Percentiles rank a stretch among this genome's conserved stretches.
Conservation (phyloP, 768 basidiomycete genomes). For the Leccinellum rugosiceps region DNA sequence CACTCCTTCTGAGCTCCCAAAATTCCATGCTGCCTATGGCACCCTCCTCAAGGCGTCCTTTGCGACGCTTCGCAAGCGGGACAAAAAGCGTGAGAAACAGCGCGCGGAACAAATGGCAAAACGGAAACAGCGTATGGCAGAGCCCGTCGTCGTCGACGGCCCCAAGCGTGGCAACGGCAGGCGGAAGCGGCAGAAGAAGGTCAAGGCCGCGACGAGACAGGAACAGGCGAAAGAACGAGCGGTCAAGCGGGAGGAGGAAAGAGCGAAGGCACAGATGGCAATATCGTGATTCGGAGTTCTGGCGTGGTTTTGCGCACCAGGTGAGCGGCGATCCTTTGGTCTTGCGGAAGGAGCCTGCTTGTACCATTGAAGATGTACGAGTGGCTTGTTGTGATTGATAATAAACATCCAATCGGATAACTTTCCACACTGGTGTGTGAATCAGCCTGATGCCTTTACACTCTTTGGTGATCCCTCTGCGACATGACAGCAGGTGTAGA, state of each 20-base stretch:
- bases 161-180: constrained; percentile 74
- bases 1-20: constrained; percentile 56
- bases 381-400: neutral
- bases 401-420: neutral
- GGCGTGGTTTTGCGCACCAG: neutral
- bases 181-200: constrained; percentile 64
- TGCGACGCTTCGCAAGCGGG: constrained; percentile 83
- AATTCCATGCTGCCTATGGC: constrained; percentile 75
- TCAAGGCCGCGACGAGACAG: constrained; percentile 67
- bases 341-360: neutral
- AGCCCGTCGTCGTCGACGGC: constrained; percentile 67
- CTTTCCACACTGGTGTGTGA: neutral
- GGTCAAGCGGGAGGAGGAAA: constrained; percentile 55
- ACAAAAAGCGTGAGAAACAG: constrained; percentile 89
- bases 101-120: constrained; percentile 64
- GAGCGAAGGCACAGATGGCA: constrained; percentile 13
- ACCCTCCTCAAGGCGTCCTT: constrained; percentile 76
- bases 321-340: neutral
- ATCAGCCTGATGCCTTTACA: neutral
- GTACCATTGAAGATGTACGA: neutral
- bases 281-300: neutral
- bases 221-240: constrained; percentile 63
- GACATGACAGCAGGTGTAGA: too few species aligned
- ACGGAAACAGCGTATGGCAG: constrained; percentile 72
- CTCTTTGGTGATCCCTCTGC: neutral